phyloP scores from a whole-genome alignment of 1,284 basidiomycete species.

The Violaceomyces palustris region DNA sequence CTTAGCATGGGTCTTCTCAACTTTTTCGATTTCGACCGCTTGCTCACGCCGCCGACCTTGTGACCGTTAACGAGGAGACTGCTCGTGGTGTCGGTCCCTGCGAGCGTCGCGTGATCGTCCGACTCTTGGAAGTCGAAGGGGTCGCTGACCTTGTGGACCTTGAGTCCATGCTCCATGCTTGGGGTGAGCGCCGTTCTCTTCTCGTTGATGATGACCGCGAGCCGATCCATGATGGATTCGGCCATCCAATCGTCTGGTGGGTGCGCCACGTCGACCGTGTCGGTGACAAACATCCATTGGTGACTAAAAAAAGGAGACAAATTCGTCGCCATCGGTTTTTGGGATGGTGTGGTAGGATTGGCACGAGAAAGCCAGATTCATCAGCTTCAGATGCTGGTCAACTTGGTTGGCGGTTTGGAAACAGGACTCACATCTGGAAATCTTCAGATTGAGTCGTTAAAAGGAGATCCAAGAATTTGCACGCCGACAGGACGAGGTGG shows the following conservation, averaged over 20 bases:
- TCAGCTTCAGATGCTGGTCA: too few relatives aligned
- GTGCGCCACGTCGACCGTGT: slow-evolving; percentile 91
- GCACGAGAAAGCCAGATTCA: too few relatives aligned
- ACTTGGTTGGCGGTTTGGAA: too few relatives aligned
- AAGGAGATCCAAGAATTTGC: slow-evolving; percentile 88
- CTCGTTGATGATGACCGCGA: slow-evolving; percentile 67
- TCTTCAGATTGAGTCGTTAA: slow-evolving; percentile 90
- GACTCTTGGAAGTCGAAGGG: too few relatives aligned
- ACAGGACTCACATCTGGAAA: slow-evolving; percentile 85
- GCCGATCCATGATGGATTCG: slow-evolving; percentile 81
- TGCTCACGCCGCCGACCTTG: too few relatives aligned
- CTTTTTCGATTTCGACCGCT: too few relatives aligned
- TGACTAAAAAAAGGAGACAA: slow-evolving; percentile 63
- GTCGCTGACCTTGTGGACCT: too few relatives aligned
- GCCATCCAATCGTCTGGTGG: slow-evolving; percentile 76
- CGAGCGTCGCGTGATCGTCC: too few relatives aligned
- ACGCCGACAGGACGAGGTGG: slow-evolving; percentile 74
- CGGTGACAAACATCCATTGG: slow-evolving; percentile 98
- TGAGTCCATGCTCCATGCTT: slow-evolving; percentile 1
- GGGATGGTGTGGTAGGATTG: too few relatives aligned
- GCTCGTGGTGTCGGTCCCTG: too few relatives aligned
- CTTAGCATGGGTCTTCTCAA: too few relatives aligned
- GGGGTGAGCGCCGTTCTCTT: slow-evolving; percentile 52
- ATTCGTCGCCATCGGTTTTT: neutral
- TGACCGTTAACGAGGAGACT: too few relatives aligned